phyloP scores from a whole-genome alignment of 345 rosid species.

The Sonneratia caseolaris region DNA sequence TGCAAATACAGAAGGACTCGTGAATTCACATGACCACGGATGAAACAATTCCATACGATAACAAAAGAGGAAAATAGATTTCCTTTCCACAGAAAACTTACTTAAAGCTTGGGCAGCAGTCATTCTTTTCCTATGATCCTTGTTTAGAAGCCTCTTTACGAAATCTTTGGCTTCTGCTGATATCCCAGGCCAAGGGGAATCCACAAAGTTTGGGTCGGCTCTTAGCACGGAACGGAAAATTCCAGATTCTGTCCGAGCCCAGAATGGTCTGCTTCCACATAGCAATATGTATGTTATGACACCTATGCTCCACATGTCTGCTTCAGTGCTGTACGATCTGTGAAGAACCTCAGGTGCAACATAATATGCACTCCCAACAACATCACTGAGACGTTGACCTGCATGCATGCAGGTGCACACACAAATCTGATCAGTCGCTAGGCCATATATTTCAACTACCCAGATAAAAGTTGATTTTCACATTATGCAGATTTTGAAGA shows the following conservation, averaged over 20 bases:
- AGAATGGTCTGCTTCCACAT: conserved; percentile 97
- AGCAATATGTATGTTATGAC: conserved; percentile 84
- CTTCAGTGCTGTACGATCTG: conserved; percentile 86
- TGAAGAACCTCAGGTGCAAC: conserved; percentile 99
- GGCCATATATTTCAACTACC: neutral
- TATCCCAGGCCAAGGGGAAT: conserved; percentile 86
- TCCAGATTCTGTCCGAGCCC: conserved; percentile 93
- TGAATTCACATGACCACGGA: neutral
- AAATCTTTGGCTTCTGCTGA: conserved; percentile 84
- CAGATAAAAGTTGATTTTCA: neutral
- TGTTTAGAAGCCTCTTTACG: conserved; percentile 81
- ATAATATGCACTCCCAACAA: conserved; percentile 98
- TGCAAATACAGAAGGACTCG: conserved; percentile 20
- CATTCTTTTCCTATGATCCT: conserved; percentile 97
- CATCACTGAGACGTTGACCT: conserved; percentile 93
- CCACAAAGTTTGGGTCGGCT: conserved; percentile 84
- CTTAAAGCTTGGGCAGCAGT: conserved; percentile 91
- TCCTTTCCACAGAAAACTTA: conserved; percentile 21
- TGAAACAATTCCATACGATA: too few relatives aligned
- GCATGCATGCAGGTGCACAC: conserved; percentile 7
- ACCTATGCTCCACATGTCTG: conserved; percentile 97
- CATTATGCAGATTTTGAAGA: neutral
- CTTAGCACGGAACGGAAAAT: conserved; percentile 91
- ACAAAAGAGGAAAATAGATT: neutral
- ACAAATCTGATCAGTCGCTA: too few relatives aligned